Base-by-base conservation (phyloP, 2,329 filamentous ascomycete genomes). In the Truncatella angustata region DNA sequence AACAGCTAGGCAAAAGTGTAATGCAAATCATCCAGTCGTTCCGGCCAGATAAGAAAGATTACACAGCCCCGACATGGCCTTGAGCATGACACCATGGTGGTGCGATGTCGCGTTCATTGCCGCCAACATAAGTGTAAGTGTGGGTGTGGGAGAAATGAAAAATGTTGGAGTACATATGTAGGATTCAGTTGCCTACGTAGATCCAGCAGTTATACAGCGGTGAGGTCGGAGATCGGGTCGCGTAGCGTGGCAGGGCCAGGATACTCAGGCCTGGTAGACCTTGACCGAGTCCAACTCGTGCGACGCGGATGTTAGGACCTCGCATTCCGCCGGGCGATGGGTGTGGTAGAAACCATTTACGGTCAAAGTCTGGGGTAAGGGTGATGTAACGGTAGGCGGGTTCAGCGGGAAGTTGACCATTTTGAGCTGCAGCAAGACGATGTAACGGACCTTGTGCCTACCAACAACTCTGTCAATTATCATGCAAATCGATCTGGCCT, bases 221-320 rank as follows among this genome's bases (percentile, higher is more conserved):
- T 43, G 40, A 43, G 40, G 40, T 43, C 40, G 40, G 40, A 43
- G 16, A 43, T 43, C 40, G 40, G 40, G 6, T 43, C 20, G 40
- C 40, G 14, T 5, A 5, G 21, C 12, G 12, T 39, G 36, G 7
- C 7, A 32, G 28, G 16, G 36, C 3, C 16, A 43, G 21, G 40
- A 26, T 23, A 2, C 7, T 43, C 12, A 26, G 24, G 40, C 40
- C 11, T 43, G 18, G n/a, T 14, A 20, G 12, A 4, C 16, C 40
- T 43, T 43, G 40, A 43, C 40, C 40, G 40, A 43, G 40, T 43
- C 40, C 18, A n/a, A 26, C 20, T 18, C 40, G 10, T 20, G 4
- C 20, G 16, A 7, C 40, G 40, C 40, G 40, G 40, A 43, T 43
- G 40, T n/a, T 26, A 24, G 10, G n/a, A 14, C 40, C 40, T 24